These are phyloP conservation scores for Triticum urartu DNA, from an alignment of 176 grass and related monocot genomes.

Conservation along the genomic window DNA sequence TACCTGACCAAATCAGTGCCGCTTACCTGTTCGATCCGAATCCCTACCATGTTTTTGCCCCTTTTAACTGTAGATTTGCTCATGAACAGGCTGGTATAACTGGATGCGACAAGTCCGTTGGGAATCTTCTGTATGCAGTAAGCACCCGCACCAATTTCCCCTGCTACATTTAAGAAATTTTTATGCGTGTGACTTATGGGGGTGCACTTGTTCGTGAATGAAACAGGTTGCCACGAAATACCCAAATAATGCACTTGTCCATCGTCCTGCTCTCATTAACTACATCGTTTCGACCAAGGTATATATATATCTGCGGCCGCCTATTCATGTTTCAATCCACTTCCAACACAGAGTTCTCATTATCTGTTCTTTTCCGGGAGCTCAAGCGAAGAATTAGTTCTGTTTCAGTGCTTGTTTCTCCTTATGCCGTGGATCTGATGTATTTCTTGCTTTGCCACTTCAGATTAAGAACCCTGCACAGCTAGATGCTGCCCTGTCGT, in stretches of 20 bases:
- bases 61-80: conserved; percentile 16
- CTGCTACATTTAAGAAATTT: not conserved
- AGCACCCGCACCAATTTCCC: not conserved
- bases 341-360: not conserved
- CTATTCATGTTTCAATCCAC: not conserved
- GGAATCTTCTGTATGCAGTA: conserved; percentile 86
- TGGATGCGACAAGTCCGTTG: conserved; percentile 66
- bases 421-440: not conserved
- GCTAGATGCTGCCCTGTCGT: conserved; percentile 77
- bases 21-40: not conserved
- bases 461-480: conserved; percentile 91
- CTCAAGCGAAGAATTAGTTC: not conserved
- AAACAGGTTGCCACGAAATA: conserved; percentile 87
- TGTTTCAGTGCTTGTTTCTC: conserved; percentile 16
- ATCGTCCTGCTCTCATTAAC: conserved; percentile 69
- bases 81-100: conserved; percentile 62
- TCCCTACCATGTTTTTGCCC: not conserved
- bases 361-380: not conserved
- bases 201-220: conserved; percentile 20
- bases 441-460: not conserved
- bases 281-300: conserved; percentile 76
- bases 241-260: conserved; percentile 78
- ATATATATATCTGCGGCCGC: not conserved
- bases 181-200: conserved; percentile 1
- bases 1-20: not conserved